Base-by-base conservation (phyloP, 1,284 basidiomycete genomes). In the Inonotus hispidus region DNA sequence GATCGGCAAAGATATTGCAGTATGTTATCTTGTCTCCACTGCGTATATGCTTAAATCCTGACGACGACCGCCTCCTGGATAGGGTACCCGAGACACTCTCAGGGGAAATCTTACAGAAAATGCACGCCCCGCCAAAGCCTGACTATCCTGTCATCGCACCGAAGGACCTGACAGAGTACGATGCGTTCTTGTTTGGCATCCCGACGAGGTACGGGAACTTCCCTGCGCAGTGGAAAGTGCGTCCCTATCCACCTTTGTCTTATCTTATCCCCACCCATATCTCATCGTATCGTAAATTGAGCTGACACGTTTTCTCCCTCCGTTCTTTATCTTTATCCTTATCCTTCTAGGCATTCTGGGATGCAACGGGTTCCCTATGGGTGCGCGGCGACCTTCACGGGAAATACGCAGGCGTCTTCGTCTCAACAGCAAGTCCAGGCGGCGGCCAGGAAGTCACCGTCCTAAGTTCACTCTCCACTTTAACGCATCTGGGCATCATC, bases 11-110 rank as follows among this genome's bases (percentile, higher is more conserved):
- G 55, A 88, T 92, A 67, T 92, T 82, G 77, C 88, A 91, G 85
- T 88, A 65, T 66, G 85, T 21, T n/a, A 0, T 43, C 41, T 43
- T 7, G 16, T 16, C 41, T 43, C 19, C 41, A 21, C 19, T n/a
- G 32, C 32, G 32, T 8, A 21, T 41, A 39, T 29, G 14, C 10
- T 23, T 41, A 58, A 62, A 39, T 62, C 62, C 67, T 66, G 56
- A 58, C 58, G n/a, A n/a, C n/a, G n/a, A n/a, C 60, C 54, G 11
- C 21, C 21, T 25, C 47, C 53, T 21, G 23, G n/a, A 43, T 64
- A 88, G 87, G 73, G 85, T 95, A 68, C 76, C 86, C 59, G 95
- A 98, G 79, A 97, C 93, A 32, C 87, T 96, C 61, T 71, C 88
- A 2, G 74, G 83, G n/a, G 89, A 92, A 25, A 76, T 96, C 63